Conservation (phyloP, 805 yeast genomes). For the Myxozyma geophila region DNA sequence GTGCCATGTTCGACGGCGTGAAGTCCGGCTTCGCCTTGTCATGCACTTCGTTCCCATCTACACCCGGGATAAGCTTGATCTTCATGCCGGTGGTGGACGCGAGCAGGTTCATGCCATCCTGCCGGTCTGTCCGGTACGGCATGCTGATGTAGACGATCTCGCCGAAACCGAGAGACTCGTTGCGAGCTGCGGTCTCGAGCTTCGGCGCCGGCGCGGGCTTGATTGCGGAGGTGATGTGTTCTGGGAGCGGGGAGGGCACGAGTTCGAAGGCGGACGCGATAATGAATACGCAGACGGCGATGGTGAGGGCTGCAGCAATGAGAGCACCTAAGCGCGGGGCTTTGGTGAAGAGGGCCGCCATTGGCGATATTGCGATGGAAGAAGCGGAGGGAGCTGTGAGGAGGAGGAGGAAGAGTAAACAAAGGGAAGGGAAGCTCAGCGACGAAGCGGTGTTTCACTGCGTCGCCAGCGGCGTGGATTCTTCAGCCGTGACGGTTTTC, state of each 20-base stretch:
- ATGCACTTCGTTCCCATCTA: slow-evolving; percentile 14
- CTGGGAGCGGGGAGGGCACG: neutral
- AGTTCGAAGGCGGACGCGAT: neutral
- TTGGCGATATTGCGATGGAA: neutral
- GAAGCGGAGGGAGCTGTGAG: neutral
- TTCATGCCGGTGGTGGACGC: slow-evolving; percentile 20
- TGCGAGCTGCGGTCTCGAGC: slow-evolving; percentile 5
- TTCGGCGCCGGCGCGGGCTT: neutral
- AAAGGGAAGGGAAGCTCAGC: too few species aligned
- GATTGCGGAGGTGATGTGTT: neutral
- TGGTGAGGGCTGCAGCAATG: neutral
- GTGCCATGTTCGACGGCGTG: slow-evolving; percentile 5
- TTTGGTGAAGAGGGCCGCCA: neutral
- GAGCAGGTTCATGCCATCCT: slow-evolving; percentile 25
- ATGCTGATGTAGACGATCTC: slow-evolving; percentile 23
- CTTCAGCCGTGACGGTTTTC: too few species aligned
- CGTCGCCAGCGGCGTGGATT: too few species aligned
- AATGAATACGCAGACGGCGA: neutral
- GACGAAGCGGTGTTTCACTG: too few species aligned
- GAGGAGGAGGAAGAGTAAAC: too few species aligned
- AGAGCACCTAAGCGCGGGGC: neutral
- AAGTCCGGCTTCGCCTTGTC: slow-evolving; percentile 25
- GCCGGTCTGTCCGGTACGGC: slow-evolving; percentile 29
- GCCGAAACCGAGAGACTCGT: slow-evolving; percentile 28
- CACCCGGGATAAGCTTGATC: slow-evolving; percentile 18